phyloP scores from a whole-genome alignment of 2,329 filamentous ascomycete species.

The Fusarium nematophilum region DNA sequence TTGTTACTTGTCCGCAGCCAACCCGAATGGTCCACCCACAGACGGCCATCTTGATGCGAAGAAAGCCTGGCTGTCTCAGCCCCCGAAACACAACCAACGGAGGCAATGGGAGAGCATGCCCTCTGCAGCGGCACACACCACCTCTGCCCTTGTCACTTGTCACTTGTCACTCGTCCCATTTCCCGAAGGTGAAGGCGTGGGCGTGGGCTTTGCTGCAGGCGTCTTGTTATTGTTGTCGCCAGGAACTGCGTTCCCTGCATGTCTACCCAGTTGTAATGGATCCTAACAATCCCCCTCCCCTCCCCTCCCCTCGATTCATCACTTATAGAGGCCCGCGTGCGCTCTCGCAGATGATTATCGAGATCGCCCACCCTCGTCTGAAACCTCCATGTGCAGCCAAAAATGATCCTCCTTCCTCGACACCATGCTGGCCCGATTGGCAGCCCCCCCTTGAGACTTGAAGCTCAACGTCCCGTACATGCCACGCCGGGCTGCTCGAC shows the following conservation, averaged over 20 bases:
- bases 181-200: conserved; percentile 12
- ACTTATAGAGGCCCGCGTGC: conserved; percentile 41
- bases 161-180: conserved; percentile 30
- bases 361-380: conserved; percentile 29
- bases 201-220: conserved; percentile 18
- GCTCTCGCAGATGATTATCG: conserved; percentile 40
- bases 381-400: conserved; percentile 8
- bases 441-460: conserved; percentile 19
- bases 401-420: conserved; percentile 47
- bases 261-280: conserved; percentile 6
- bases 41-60: conserved; percentile 17
- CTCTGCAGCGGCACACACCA: conserved; percentile 31
- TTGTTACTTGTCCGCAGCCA: too few species aligned
- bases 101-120: conserved; percentile 36
- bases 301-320: conserved; percentile 15
- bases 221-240: conserved; percentile 23
- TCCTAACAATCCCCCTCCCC: too few species aligned
- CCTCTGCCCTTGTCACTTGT: too few species aligned
- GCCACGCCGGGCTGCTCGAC: conserved; percentile 12
- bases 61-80: conserved; percentile 46
- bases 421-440: conserved; percentile 29
- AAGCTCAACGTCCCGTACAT: conserved; percentile 26
- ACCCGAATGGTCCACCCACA: conserved; percentile 8
- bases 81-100: conserved; percentile 48
- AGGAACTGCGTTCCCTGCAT: conserved; percentile 15